Evolutionary conservation across 2,329 filamentous ascomycete genomes (phyloP).

Genomic region (Sporothrix euskadiensis): DNA sequence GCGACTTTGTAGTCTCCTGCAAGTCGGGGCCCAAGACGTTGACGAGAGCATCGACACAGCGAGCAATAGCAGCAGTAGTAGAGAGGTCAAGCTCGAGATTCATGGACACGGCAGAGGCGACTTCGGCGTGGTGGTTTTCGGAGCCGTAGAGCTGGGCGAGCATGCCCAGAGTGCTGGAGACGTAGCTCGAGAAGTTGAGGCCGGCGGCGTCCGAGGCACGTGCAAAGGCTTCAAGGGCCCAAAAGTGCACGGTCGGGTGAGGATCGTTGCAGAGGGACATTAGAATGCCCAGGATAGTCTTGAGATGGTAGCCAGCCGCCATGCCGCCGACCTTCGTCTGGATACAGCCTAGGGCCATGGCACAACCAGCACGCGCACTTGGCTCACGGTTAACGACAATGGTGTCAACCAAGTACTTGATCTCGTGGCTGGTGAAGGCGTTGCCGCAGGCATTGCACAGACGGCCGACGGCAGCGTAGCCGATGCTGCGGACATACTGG

Average conservation of each 20-base stretch:
- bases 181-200: slow-evolving; percentile 85
- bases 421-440: slow-evolving; percentile 81
- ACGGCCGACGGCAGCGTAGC: slow-evolving; percentile 80
- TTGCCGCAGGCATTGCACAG: slow-evolving; percentile 85
- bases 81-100: slow-evolving; percentile 86
- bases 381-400: slow-evolving; percentile 94
- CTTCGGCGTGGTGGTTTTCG: slow-evolving; percentile 87
- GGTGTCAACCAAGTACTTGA: slow-evolving; percentile 84
- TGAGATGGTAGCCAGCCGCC: slow-evolving; percentile 93
- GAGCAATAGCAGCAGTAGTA: slow-evolving; percentile 77
- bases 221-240: slow-evolving; percentile 86
- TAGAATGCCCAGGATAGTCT: slow-evolving; percentile 95
- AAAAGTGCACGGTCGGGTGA: slow-evolving; percentile 93
- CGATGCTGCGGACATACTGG: slow-evolving; percentile 79
- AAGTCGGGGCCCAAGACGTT: slow-evolving; percentile 95
- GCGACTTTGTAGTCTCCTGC: slow-evolving; percentile 87
- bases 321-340: slow-evolving; percentile 96
- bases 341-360: slow-evolving; percentile 88
- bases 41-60: slow-evolving; percentile 91
- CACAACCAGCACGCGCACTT: slow-evolving; percentile 88
- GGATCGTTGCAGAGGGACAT: slow-evolving; percentile 97
- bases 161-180: slow-evolving; percentile 89
- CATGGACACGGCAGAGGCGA: slow-evolving; percentile 75
- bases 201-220: slow-evolving; percentile 89
- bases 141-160: slow-evolving; percentile 88